Base-by-base conservation (phyloP, 306 rosid genomes). In the Canavalia ensiformis region DNA sequence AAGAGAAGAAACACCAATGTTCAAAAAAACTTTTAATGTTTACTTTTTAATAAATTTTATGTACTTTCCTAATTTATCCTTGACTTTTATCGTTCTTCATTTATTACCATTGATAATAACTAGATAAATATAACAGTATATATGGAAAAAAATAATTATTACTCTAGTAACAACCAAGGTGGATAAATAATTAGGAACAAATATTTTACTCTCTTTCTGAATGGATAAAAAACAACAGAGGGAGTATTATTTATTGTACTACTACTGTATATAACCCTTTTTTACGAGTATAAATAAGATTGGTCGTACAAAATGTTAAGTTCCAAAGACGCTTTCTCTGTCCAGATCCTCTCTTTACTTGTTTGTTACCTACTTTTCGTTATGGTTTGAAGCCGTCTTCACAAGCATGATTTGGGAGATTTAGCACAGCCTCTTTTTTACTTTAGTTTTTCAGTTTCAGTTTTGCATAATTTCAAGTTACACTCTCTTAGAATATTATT, bases 331-430 rank as follows among this genome's bases (percentile, higher is more conserved):
- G 51, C 13, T 2, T 31, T 74, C 25, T 66, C 79, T 62, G 9
- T 50, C 68, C 54, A 72, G 52, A 25, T 12, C 62, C 64, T 31
- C 65, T 81, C 72, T 73, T 18, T 64, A 41, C 64, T 29, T 68
- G 74, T 70, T 60, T 60, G 60, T 62, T 83, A 35, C 34, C 49
- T 29, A 29, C 46, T 54, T 70, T 75, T 75, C 46, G 28, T 55
- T 66, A 42, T 1, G 7, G 71, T 34, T 34, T 79, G 31, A 66
- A 66, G 31, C 75, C 29, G 44, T 42, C 29, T 81, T 74, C 75
- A 65, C 46, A 8, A 47, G 64, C 28, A 28, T 57, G 13, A 54
- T 68, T 69, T 66, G 50, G 60, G 83, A 18, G 66, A 79, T 57
- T 69, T 49, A 56, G 6, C 35, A 54, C 75, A 3, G 64, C 18